Evolutionary conservation across 2,329 filamentous ascomycete genomes (phyloP).

Genomic region (Fusarium xylarioides): DNA sequence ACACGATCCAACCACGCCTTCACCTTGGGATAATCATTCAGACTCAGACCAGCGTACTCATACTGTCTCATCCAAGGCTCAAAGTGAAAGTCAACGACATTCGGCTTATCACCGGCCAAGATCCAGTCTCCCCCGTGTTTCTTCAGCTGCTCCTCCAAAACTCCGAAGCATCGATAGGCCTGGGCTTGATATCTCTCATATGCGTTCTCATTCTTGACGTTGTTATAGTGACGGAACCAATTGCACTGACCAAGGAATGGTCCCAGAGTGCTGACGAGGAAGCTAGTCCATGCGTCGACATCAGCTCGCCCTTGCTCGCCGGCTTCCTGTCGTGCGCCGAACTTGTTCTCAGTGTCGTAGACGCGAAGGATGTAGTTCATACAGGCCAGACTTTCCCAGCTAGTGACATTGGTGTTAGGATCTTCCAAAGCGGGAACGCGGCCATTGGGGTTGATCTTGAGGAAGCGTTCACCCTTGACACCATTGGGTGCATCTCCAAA

Average conservation of each 20-base stretch:
- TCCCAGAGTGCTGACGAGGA: constrained; percentile 5
- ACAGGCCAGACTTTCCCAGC: constrained; percentile 40
- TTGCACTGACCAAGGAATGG: constrained; percentile 19
- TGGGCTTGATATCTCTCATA: constrained; percentile 13
- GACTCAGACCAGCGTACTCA: not conserved
- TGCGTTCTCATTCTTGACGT: constrained; percentile 10
- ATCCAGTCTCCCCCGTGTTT: constrained; percentile 11
- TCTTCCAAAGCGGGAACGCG: constrained; percentile 45
- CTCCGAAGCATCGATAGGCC: not conserved
- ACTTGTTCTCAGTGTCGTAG: constrained; percentile 32
- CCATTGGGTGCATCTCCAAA: constrained; percentile 19
- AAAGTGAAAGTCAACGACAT: constrained; percentile 22
- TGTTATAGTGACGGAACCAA: constrained; percentile 17
- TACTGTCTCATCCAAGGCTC: constrained; percentile 17
- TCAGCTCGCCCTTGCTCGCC: constrained; percentile 14
- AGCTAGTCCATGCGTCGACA: constrained; percentile 19
- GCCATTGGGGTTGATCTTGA: constrained; percentile 46
- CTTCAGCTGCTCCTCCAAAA: constrained; percentile 15
- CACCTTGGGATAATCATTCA: not conserved
- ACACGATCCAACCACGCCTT: constrained; percentile 17
- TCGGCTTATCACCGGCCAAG: not conserved
- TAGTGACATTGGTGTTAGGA: constrained; percentile 44
- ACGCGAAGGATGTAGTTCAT: constrained; percentile 33
- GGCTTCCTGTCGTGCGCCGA: not conserved
- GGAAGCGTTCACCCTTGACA: constrained; percentile 41